A percentile compares a stretch with the other conserved stretches of the same genome.
Evolutionary conservation across 2,329 filamentous ascomycete genomes (phyloP).

Genomic region (Fonsecaea multimorphosa): DNA sequence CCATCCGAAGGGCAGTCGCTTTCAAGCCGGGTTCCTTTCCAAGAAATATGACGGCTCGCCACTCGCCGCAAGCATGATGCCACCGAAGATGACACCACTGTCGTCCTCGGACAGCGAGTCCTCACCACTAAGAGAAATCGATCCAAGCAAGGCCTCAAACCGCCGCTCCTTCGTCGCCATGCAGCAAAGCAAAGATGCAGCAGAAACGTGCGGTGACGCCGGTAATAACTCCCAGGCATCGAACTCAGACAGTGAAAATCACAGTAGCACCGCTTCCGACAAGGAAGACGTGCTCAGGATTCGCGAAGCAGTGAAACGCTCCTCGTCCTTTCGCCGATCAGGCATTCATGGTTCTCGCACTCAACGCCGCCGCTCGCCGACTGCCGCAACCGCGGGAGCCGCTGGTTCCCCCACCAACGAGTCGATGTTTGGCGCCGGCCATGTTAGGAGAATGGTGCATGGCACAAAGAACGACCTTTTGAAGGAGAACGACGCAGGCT

Average conservation of each 20-base stretch:
- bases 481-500: constrained; percentile 56
- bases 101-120: constrained; percentile 63
- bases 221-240: constrained; percentile 45
- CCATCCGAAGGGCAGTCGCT: constrained; percentile 73
- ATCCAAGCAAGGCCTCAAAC: constrained; percentile 57
- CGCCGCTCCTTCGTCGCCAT: constrained; percentile 46
- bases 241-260: constrained; percentile 57
- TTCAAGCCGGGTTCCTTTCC: constrained; percentile 86
- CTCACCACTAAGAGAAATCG: constrained; percentile 62
- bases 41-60: constrained; percentile 71
- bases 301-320: constrained; percentile 62
- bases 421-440: constrained; percentile 67
- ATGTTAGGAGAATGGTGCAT: constrained; percentile 66
- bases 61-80: constrained; percentile 48
- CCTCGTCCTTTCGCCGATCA: constrained; percentile 54
- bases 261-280: constrained; percentile 50
- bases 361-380: constrained; percentile 61
- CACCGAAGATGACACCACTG: constrained; percentile 62
- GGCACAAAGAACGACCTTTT: constrained; percentile 58
- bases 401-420: constrained; percentile 61
- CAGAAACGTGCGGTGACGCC: constrained; percentile 42
- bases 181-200: constrained; percentile 46
- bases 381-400: constrained; percentile 47
- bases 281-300: constrained; percentile 61
- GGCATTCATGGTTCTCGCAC: constrained; percentile 45